Conservation (phyloP, 2,329 filamentous ascomycete species). For the Xylogone sp. region DNA sequence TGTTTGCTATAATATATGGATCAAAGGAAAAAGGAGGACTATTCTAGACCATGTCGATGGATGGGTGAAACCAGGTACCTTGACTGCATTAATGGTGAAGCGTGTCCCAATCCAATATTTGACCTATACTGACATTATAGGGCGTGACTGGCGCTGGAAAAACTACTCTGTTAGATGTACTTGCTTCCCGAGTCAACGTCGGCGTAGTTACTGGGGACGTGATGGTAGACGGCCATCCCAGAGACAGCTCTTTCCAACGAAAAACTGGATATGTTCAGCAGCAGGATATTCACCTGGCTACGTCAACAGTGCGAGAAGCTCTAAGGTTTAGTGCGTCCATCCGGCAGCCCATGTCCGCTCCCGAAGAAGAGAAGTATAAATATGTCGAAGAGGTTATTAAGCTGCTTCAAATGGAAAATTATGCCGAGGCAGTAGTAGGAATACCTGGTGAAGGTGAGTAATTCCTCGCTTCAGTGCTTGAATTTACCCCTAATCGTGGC, state of each 20-base stretch:
- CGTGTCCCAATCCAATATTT: background rate
- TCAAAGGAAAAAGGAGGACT: background rate
- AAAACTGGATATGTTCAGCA: conserved; percentile 74
- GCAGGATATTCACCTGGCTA: conserved; percentile 81
- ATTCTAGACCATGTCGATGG: conserved; percentile 65
- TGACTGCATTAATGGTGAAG: conserved; percentile 60
- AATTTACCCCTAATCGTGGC: background rate
- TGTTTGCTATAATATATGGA: background rate
- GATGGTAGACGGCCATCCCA: conserved; percentile 64
- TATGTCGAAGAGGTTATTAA: conserved; percentile 69
- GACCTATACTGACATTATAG: background rate
- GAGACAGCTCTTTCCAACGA: conserved; percentile 76
- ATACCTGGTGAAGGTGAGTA: conserved; percentile 49
- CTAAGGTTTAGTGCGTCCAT: conserved; percentile 80
- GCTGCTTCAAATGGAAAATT: conserved; percentile 62
- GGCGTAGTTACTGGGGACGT: conserved; percentile 75
- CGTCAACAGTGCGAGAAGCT: conserved; percentile 71
- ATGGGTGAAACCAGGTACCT: conserved; percentile 67
- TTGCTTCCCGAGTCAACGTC: conserved; percentile 82
- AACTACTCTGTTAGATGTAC: conserved; percentile 79
- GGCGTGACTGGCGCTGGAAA: conserved; percentile 70
- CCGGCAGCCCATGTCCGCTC: conserved; percentile 70
- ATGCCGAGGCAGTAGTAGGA: conserved; percentile 60
- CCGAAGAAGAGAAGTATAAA: conserved; percentile 72
- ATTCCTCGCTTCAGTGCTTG: background rate